Evolutionary conservation across 371 early-diverging fungal species (phyloP).

Genomic region (Mucor saturninus): DNA sequence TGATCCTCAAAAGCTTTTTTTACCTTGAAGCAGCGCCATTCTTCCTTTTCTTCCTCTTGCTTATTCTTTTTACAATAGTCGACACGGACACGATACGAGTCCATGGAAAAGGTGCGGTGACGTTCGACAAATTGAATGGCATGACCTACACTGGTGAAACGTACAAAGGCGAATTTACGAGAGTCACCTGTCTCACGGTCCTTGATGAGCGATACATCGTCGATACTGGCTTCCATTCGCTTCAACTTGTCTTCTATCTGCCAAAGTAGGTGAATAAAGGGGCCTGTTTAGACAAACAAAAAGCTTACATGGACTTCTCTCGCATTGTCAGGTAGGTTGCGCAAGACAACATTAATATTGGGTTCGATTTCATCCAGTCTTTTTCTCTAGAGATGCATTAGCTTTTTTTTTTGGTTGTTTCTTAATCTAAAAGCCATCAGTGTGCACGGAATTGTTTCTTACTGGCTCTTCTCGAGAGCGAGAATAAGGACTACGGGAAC

Average conservation of each 20-base stretch:
- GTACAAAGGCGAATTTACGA: constrained; percentile 67
- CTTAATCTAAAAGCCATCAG: neutral
- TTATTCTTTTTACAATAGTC: constrained; percentile 58
- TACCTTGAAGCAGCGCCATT: constrained; percentile 64
- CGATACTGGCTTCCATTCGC: constrained; percentile 32
- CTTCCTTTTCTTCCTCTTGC: constrained; percentile 43
- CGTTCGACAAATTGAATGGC: constrained; percentile 66
- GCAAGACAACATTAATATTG: constrained; percentile 55
- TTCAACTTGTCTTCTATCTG: constrained; percentile 32
- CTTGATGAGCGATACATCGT: constrained; percentile 47
- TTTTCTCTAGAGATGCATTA: constrained; percentile 7
- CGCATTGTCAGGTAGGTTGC: constrained; percentile 47
- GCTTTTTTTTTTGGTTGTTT: neutral
- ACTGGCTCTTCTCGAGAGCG: constrained; percentile 3
- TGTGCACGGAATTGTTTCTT: too few species aligned
- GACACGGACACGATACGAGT: constrained; percentile 52
- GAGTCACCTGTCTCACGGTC: constrained; percentile 63
- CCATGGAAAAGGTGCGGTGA: constrained; percentile 51
- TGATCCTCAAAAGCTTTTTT: too few species aligned
- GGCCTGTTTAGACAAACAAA: neutral
- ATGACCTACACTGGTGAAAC: constrained; percentile 68
- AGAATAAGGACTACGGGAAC: constrained; percentile 23
- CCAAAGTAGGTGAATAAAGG: constrained; percentile 7
- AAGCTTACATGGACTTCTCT: constrained; percentile 48
- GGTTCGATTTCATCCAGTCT: constrained; percentile 30